A percentile compares a stretch with the other conserved stretches of the same genome.
Evolutionary conservation across 805 yeast genomes (phyloP).

Genomic region (Saturnispora besseyi): DNA sequence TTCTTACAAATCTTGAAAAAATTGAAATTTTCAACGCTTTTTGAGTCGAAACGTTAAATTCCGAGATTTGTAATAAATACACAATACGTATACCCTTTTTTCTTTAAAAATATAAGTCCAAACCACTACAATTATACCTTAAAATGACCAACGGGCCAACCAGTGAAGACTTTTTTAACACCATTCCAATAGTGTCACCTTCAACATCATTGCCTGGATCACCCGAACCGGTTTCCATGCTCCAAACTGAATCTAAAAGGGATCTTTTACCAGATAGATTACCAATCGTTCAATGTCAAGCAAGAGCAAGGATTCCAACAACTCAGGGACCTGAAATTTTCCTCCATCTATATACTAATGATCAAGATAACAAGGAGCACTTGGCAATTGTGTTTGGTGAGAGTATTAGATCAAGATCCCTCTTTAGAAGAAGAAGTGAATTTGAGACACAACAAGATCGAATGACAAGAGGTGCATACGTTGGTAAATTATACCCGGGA

Average conservation of each 20-base stretch:
- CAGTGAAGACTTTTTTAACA: neutral
- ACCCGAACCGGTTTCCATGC: slow-evolving; percentile 1
- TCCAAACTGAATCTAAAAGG: slow-evolving; percentile 22
- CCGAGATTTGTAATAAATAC: neutral
- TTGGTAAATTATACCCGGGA: slow-evolving; percentile 86
- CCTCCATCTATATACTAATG: slow-evolving; percentile 78
- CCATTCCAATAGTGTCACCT: slow-evolving; percentile 32
- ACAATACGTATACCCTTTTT: neutral
- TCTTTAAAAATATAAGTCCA: neutral
- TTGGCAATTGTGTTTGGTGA: slow-evolving; percentile 96
- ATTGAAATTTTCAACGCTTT: neutral
- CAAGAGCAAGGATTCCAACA: slow-evolving; percentile 94
- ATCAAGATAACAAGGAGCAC: slow-evolving; percentile 87
- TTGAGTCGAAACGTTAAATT: neutral
- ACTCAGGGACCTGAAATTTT: slow-evolving; percentile 92
- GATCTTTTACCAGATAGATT: slow-evolving; percentile 42
- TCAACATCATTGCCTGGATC: slow-evolving; percentile 11
- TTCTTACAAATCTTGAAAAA: neutral
- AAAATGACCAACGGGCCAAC: neutral
- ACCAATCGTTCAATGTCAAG: slow-evolving; percentile 79
- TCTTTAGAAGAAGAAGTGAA: slow-evolving; percentile 45
- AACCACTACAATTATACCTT: neutral
- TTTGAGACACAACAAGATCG: slow-evolving; percentile 84
- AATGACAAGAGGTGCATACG: slow-evolving; percentile 98
- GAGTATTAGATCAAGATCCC: slow-evolving; percentile 67